These are phyloP conservation scores for Psilocybe subaeruginosa DNA, from an alignment of 768 basidiomycete species.

Conservation along the genomic window DNA sequence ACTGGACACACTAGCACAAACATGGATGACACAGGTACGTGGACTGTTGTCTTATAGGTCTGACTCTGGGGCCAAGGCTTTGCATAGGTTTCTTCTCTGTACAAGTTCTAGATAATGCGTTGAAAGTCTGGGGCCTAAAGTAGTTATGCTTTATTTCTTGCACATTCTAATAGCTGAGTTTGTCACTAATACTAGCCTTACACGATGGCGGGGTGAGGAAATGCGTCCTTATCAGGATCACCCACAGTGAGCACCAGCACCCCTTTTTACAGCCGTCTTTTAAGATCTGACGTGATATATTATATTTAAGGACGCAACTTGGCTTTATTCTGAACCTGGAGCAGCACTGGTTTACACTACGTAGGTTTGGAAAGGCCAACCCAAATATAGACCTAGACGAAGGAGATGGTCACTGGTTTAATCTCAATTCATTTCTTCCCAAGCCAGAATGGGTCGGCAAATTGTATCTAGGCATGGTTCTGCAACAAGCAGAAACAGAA, in stretches of 20 bases:
- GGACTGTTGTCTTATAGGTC: not conserved
- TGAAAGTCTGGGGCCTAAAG: constrained; percentile 86
- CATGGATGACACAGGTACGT: constrained; percentile 88
- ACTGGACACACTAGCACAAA: constrained; percentile 60
- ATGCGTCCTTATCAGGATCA: constrained; percentile 76
- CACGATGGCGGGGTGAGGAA: constrained; percentile 82
- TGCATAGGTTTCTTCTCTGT: constrained; percentile 90
- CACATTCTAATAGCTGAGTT: not conserved
- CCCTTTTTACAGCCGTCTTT: constrained; percentile 12
- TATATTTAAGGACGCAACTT: constrained; percentile 63
- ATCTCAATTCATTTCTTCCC: constrained; percentile 76
- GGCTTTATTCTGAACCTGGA: constrained; percentile 87
- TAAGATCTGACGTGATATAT: not conserved
- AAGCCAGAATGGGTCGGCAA: constrained; percentile 83
- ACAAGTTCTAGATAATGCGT: constrained; percentile 83
- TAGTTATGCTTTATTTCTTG: constrained; percentile 33
- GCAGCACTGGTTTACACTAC: constrained; percentile 89
- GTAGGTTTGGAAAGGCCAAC: constrained; percentile 69
- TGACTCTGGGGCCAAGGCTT: not conserved
- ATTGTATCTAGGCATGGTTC: constrained; percentile 81
- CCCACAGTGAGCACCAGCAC: constrained; percentile 64
- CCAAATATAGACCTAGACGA: constrained; percentile 43
- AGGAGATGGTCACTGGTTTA: constrained; percentile 81
- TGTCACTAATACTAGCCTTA: constrained; percentile 51
- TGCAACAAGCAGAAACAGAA: constrained; percentile 86